Conservation (phyloP, 257 asterid species). For the Scutellaria galericulata region DNA sequence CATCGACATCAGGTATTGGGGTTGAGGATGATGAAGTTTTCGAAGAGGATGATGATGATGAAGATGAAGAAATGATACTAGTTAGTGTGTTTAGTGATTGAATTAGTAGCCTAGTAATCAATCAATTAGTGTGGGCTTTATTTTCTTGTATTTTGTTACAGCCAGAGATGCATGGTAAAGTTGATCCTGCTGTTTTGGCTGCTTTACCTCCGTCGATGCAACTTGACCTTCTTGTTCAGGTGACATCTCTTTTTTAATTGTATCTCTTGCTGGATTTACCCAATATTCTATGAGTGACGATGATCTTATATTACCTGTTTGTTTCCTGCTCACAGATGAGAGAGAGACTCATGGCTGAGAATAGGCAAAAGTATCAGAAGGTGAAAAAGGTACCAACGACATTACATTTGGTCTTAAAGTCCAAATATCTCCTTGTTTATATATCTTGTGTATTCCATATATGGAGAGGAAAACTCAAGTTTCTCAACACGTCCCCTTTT, state of each 20-base stretch:
- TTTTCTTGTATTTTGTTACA: slow-evolving; percentile 39
- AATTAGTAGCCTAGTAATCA: slow-evolving; percentile 20
- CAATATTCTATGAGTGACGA: neutral
- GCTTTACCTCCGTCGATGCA: slow-evolving; percentile 98
- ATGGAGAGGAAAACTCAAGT: neutral
- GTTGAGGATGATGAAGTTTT: slow-evolving; percentile 40
- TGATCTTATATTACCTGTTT: slow-evolving; percentile 23
- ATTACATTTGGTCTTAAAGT: neutral
- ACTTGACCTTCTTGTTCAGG: slow-evolving; percentile 99
- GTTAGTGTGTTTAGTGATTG: slow-evolving; percentile 48
- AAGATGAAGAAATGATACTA: slow-evolving; percentile 87
- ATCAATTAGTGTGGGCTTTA: slow-evolving; percentile 20
- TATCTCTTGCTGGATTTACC: neutral
- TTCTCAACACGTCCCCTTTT: neutral
- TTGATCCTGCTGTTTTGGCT: slow-evolving; percentile 96
- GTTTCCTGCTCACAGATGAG: slow-evolving; percentile 75
- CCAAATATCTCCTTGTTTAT: neutral
- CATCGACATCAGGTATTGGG: slow-evolving; percentile 66
- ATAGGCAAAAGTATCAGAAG: slow-evolving; percentile 93
- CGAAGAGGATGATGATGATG: slow-evolving; percentile 72
- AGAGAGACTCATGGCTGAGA: slow-evolving; percentile 98
- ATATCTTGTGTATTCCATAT: neutral
- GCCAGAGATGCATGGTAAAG: slow-evolving; percentile 87
- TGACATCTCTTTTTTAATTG: slow-evolving; percentile 31
- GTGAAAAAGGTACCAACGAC: slow-evolving; percentile 80